Evolutionary conservation across 2,329 filamentous ascomycete species (phyloP).

Genomic region (Arthrobotrys sinensis): DNA sequence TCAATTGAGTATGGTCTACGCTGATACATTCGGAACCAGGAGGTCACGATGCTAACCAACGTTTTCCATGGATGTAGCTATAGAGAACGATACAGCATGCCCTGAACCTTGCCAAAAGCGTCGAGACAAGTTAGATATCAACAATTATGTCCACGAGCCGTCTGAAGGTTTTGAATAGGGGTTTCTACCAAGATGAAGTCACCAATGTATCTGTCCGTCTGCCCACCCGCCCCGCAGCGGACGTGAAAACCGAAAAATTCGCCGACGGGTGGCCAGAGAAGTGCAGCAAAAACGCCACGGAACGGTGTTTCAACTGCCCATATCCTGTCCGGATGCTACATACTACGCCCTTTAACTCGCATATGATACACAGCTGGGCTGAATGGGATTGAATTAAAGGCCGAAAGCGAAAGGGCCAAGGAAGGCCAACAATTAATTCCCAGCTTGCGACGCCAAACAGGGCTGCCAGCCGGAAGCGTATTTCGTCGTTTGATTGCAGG

Average conservation of each 20-base stretch:
- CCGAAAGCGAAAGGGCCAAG: conserved; percentile 9
- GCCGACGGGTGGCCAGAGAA: neutral
- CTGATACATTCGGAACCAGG: neutral
- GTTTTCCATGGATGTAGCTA: conserved; percentile 1
- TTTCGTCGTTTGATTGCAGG: neutral
- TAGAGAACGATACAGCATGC: neutral
- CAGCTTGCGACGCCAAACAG: conserved; percentile 26
- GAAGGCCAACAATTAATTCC: conserved; percentile 1
- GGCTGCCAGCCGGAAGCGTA: conserved; percentile 1
- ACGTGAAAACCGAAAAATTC: neutral
- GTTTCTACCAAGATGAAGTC: too few relatives aligned
- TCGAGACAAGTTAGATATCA: neutral
- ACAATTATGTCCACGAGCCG: too few relatives aligned
- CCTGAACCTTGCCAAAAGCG: conserved; percentile 27
- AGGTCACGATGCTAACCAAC: neutral
- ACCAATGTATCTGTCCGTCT: too few relatives aligned
- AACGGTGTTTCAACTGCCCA: conserved; percentile 1
- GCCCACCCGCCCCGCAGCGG: too few relatives aligned
- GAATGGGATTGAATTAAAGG: conserved; percentile 13
- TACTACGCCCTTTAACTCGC: neutral
- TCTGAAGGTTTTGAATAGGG: too few relatives aligned
- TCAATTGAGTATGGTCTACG: neutral
- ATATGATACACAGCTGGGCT: conserved; percentile 6
- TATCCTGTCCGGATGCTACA: conserved; percentile 7
- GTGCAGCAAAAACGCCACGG: conserved; percentile 14